Evolutionary conservation across 140 eudicot genomes (phyloP), one percentile per base, ranked within the genome.

Genomic region (Flaveria floridana): DNA sequence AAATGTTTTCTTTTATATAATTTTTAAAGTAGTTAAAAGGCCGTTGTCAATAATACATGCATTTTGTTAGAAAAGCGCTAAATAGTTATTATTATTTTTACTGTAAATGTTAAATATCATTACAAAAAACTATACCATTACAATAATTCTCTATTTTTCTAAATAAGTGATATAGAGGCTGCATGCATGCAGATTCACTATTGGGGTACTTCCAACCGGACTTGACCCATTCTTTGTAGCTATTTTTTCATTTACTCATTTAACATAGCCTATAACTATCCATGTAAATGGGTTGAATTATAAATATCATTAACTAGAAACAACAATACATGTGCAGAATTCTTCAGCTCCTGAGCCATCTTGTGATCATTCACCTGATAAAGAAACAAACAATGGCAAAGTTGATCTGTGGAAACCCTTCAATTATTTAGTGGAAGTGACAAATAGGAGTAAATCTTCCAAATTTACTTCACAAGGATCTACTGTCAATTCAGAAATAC

Each of bases 371-470:
- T 67, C 79, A 57, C 82, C 83, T 63, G 83, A 77, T 65, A 86
- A 85, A 65, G 89, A 79, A 68, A 81, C 77, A 73, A 80, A 85
- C 55, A 86, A 85, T 72, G 89, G 83, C 25, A 87, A 88, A 71
- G 83, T 72, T 74, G 99, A 87, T 79, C 80, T 53, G 46, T 86
- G 96, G 97, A 91, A 88, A 66, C 92, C 97, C 19, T 86, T 87
- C 71, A 88, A 87, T 81, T 91, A 81, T 81, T 79, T 90, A 75
- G 91, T 87, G 76, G 99, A 90, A 84, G 99, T 84, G 26, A 96
- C 97, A 86, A 94, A 88, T 63, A 86, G 89, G 82, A 88, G 90
- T 55, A 94, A 90, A 80, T 81, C 90, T 69, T 83, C 89, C 3
- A 92, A 86, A 74, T 77, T 76, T 79, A 73, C 81, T 63, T 68